Evolutionary conservation across 2,329 filamentous ascomycete species (phyloP), one percentile per base, ranked within the genome.

Genomic region (Lithohypha guttulata): DNA sequence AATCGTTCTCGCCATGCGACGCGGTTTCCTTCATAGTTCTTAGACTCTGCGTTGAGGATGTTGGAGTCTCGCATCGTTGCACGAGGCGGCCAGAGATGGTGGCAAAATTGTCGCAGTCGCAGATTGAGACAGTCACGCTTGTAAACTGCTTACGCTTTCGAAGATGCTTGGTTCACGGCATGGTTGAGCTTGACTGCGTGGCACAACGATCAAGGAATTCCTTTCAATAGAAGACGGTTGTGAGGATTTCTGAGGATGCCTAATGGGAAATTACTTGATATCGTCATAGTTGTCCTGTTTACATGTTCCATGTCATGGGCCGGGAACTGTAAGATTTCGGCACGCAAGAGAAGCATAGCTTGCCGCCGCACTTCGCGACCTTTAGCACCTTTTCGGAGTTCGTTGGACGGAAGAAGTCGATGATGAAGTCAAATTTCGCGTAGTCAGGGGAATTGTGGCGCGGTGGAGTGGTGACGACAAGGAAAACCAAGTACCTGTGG

Each of bases 1-100:
- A 34, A 20, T 6, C 31, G 33, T 19, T 42, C 34, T 19, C 33
- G 33, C 33, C 33, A 35, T 6, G 33, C n/a, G 14, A 23, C 33
- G 14, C 22, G 33, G 5, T 35, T 35, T 22, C 33, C 33, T 26
- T 35, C 33, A 35, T 35, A 35, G 18, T 35, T 35, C 30, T 33
- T 33, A 13, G 30, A 33, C 30, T 33, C 30, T 33, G 30, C 30
- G 15, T 33, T 18, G 30, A 33, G 30, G 20, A 33, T 18, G 14
- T 33, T 33, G 30, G 20, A 18, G 30, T 18, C 4, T 33, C 14
- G 14, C 30, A 33, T 33, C 15, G 30, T 18, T 33, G 30, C 20
- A 33, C 14, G 20, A 6, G 30, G 30, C 17, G 20, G 14, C 14
- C 30, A 18, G 30, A 33, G 15, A 18, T 33, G 17, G 30, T 33